Conservation (phyloP, 75 land plant species). For the Sequoia sempervirens region DNA sequence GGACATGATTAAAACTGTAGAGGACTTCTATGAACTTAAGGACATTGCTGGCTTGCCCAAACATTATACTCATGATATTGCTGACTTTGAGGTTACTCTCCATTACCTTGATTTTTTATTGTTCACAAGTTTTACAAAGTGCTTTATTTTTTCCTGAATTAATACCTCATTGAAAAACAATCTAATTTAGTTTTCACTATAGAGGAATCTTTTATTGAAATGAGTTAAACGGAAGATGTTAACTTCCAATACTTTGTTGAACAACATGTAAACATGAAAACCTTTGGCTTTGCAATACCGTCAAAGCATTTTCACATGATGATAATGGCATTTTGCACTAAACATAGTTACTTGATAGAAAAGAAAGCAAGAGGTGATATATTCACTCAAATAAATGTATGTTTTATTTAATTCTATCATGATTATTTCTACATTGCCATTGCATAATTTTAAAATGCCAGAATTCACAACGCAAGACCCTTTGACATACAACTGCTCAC, state of each 20-base stretch:
- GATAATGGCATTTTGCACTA: not conserved
- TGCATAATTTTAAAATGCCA: not conserved
- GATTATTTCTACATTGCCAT: not conserved
- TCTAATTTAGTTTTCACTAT: not conserved
- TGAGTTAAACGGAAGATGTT: not conserved
- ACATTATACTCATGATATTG: slow-evolving; percentile 49
- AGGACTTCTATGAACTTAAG: slow-evolving; percentile 46
- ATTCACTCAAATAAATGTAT: not conserved
- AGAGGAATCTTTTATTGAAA: not conserved
- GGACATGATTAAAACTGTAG: slow-evolving; percentile 61
- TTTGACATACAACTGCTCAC: not conserved
- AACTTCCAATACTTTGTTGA: not conserved
- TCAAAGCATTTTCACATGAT: not conserved
- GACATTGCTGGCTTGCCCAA: slow-evolving; percentile 63
- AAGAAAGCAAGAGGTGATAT: not conserved
- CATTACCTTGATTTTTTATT: not conserved
- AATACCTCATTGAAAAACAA: not conserved
- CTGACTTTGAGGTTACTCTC: slow-evolving; percentile 41
- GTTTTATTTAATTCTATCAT: too few species aligned
- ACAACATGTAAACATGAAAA: not conserved
- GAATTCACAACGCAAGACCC: not conserved
- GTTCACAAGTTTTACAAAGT: not conserved
- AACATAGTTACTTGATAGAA: not conserved
- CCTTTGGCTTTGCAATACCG: not conserved
- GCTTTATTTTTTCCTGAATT: not conserved